Evolutionary conservation across 768 basidiomycete genomes (phyloP), one percentile per base, ranked within the genome.

Genomic region (Pleurotus tuber-regium): DNA sequence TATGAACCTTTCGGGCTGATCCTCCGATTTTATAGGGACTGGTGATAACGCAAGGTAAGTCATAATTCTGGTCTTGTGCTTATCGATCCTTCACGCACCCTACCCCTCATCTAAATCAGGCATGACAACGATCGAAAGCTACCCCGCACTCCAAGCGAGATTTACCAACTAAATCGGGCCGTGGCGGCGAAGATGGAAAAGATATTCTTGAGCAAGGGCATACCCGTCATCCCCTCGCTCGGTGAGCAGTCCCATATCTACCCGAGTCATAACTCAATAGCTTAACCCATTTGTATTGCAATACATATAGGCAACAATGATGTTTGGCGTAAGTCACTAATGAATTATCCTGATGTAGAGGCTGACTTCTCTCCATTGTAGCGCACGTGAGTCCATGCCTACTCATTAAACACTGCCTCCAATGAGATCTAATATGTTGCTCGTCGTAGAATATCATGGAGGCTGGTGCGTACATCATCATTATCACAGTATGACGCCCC

Each of bases 51-150:
- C 85, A 46, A 77, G 84, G 84, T 83, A 63, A 50, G 60, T 23
- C 10, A 28, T 19, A 29, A 43, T 53, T 16, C 44, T 36, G 30
- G 2, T 26, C 29, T 4, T 26, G 4, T 36, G 23, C 29, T 11
- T 49, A 30, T 30, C 47, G 16, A 54, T 35, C 50, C 26, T 40
- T 23, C 52, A 28, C 18, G 9, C 38, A 24, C 24, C 25, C 14
- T 40, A 18, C 19, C 28, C 26, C 30, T 24, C 49, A 5, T 51
- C 44, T 46, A 50, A 43, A 24, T 30, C 57, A 89, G 90, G 70
- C 90, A 92, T 66, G 92, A 96, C 63, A 90, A 86, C 62, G 92
- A 95, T 65, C 80, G 79, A 50, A 74, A 81, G 54, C 61, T 86
- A n/a, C 92, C 93, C 43, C 83, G 93, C 50, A 90, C 91, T 31